Evolutionary conservation across 495 filamentous ascomycete genomes (phyloP).

Genomic region (Hypoxylon cercidicola): DNA sequence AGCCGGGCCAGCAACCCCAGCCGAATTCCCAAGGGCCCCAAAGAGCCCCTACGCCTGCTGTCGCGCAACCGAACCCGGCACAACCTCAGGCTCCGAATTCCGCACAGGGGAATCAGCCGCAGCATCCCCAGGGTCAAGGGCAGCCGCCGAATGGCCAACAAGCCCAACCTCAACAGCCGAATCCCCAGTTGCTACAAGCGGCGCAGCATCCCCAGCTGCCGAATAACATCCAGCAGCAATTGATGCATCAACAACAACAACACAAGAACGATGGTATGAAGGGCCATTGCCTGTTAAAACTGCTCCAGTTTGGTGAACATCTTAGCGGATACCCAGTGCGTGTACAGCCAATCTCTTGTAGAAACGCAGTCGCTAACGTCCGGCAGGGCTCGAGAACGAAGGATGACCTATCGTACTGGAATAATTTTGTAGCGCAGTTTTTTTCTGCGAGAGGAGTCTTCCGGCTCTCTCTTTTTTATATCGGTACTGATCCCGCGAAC

Average conservation of each 20-base stretch:
- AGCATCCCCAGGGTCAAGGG: constrained; percentile 59
- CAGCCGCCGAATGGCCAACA: constrained; percentile 53
- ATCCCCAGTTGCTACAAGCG: constrained; percentile 46
- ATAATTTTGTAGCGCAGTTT: constrained; percentile 76
- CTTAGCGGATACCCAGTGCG: constrained; percentile 72
- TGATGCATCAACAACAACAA: constrained; percentile 64
- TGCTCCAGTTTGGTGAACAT: constrained; percentile 76
- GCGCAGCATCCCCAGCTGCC: constrained; percentile 57
- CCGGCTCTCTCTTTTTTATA: constrained; percentile 66
- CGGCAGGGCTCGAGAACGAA: constrained; percentile 64
- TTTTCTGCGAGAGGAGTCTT: constrained; percentile 78
- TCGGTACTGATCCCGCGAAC: constrained; percentile 41
- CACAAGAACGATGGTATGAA: constrained; percentile 63
- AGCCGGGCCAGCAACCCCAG: constrained; percentile 36
- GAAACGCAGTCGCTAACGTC: constrained; percentile 24
- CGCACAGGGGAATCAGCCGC: constrained; percentile 57
- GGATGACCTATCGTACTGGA: constrained; percentile 76
- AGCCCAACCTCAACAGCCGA: constrained; percentile 46
- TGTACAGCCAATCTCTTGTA: constrained; percentile 9
- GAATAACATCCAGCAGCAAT: constrained; percentile 47
- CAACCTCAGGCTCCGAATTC: constrained; percentile 43
- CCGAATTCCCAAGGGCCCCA: constrained; percentile 41
- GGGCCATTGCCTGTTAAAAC: constrained; percentile 67
- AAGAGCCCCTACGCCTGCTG: constrained; percentile 45
- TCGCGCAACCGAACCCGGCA: constrained; percentile 45